Base-by-base conservation (phyloP, 2,329 filamentous ascomycete genomes). In the Botrytis porri region DNA sequence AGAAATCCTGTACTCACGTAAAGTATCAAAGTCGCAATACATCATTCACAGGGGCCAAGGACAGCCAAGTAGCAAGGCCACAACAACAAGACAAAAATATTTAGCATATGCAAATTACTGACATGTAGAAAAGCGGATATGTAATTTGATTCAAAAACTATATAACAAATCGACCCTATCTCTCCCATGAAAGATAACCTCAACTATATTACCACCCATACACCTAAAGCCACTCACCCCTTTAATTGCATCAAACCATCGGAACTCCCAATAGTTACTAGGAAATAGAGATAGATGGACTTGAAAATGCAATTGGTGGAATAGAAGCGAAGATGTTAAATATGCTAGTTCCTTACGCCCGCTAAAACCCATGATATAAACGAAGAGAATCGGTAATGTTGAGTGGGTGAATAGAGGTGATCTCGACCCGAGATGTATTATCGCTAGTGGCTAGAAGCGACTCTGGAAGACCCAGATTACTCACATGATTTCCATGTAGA, bases 311-410 rank as follows among this genome's bases (percentile, higher is more conserved):
- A 67, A 67, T 66, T 35, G 64, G 29, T 22, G 35, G 25, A 10
- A 64, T 25, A n/a, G 16, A 51, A 51, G 48, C 6, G 18, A 67
- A 67, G 35, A 67, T 67, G 48, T 41, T 9, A 57, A 67, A 67
- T 29, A 57, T 65, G 37, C 65, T n/a, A 67, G 3, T 67, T 57
- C 65, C 65, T 67, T 67, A 22, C 65, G 65, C 65, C 65, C 65
- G 65, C 65, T 67, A 67, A 67, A 57, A 57, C 29, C 48, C 35
- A 32, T 41, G 16, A 25, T 41, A 16, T 39, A 37, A 65, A 57
- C 48, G n/a, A 67, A 67, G 48, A 29, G 25, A 41, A 41, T 37
- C 57, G 16, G 18, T 57, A 57, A 57, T 67, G 65, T 29, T 57
- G 25, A 57, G 48, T 14, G n/a, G 65, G n/a, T 51, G 25, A 20